phyloP scores from a whole-genome alignment of 2,329 filamentous ascomycete genomes.

The Colletotrichum tropicicola region DNA sequence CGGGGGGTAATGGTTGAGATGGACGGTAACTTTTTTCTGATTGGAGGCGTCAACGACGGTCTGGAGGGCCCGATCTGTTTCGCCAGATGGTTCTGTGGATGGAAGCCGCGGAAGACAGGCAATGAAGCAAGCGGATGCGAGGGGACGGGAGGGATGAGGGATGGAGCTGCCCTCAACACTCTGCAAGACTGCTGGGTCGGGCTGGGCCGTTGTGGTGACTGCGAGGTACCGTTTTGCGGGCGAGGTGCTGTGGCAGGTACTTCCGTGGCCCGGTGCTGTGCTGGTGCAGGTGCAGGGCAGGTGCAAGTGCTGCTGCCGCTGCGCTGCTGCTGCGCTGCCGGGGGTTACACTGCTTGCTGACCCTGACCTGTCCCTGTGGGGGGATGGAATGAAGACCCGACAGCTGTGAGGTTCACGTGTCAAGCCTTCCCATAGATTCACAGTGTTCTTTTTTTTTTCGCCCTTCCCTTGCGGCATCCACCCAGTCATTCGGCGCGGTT shows the following conservation, averaged over 20 bases:
- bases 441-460: slow-evolving; percentile 6
- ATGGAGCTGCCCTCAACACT: slow-evolving; percentile 24
- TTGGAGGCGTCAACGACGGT: slow-evolving; percentile 15
- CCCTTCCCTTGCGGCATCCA: too few species aligned
- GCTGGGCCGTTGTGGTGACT: slow-evolving; percentile 10
- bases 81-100: slow-evolving; percentile 8
- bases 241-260: not conserved
- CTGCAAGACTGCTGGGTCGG: slow-evolving; percentile 26
- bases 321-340: not conserved
- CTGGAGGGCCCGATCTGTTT: slow-evolving; percentile 6
- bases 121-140: not conserved
- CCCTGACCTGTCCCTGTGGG: slow-evolving; percentile 22
- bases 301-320: not conserved
- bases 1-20: slow-evolving; percentile 20
- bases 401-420: slow-evolving; percentile 26
- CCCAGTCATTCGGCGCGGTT: not conserved
- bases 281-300: not conserved
- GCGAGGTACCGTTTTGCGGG: not conserved
- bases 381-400: slow-evolving; percentile 19
- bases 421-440: not conserved
- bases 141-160: not conserved
- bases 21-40: slow-evolving; percentile 24
- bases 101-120: slow-evolving; percentile 17
- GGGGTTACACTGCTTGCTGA: slow-evolving; percentile 29
- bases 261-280: too few species aligned